Evolutionary conservation across 441 rosid species (phyloP), one percentile per base, ranked within the genome.

Genomic region (Erodium texanum): DNA sequence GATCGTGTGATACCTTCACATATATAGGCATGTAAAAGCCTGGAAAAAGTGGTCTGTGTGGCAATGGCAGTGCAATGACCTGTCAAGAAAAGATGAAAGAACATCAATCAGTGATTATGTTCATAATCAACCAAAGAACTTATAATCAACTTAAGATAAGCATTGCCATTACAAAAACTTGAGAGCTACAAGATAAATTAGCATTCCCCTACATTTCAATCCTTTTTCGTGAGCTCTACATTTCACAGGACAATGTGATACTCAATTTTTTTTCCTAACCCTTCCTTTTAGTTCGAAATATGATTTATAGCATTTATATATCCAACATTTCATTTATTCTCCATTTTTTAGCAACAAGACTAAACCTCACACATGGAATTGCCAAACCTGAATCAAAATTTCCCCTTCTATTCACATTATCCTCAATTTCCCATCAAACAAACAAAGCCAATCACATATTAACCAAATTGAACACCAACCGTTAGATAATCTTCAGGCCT

Each of bases 1-100:
- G 1, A 41, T 7, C 10, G 48, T 32, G 63, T 43, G 52, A 67
- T 87, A 95, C 99, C 98, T 95, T 95, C 58, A 95, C 98, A 78
- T 81, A 86, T 73, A 95, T 87, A 48, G 98, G 99, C 96, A 95
- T 87, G 89, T 88, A 95, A 73, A 95, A 95, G 38, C 98, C 99
- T n/a, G 98, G 98, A 70, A 95, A 92, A 54, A 95, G 84, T 67
- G 99, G 99, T 74, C 96, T 85, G 73, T 90, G 98, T 0, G 88
- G 87, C 82, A 95, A 81, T 1, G 98, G 97, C 69, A 95, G 78
- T 7, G 97, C 97, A 81, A 92, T 73, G 62, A 95, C 96, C 96
- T 89, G 87, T 73, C 66, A 67, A 67, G 52, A 22, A 19, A 72
- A 64, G 48, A 73, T 23, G 70, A 34, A 62, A 67, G 27, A 15